Evolutionary conservation across 208 protist species (phyloP), one percentile per base, ranked within the genome.

Genomic region (Acanthamoeba lenticulata): DNA sequence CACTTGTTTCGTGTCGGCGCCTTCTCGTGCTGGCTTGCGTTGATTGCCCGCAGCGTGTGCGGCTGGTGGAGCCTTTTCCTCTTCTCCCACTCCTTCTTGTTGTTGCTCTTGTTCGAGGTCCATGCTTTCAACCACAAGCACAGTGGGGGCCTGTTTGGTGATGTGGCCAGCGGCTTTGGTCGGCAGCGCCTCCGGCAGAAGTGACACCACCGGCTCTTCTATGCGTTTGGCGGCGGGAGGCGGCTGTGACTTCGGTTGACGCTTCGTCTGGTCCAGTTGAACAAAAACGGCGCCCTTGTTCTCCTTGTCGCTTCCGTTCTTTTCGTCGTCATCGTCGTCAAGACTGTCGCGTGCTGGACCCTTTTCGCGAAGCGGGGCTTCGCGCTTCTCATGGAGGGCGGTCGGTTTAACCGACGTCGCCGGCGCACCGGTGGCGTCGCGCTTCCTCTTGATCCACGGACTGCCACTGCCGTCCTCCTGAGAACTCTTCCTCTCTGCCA

Each of bases 371-470:
- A n/a, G n/a, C n/a, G n/a, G n/a, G 27, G n/a, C 21, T 69, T 69
- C 29, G 24, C 60, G 36, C 36, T 42, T 17, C 29, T 15, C 32
- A 44, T 79, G 36, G 36, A 79, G 67, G 9, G 36, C 36, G 17
- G 38, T 45, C 21, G 67, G 67, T 36, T 79, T 79, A 5, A 45
- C 38, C 9, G 36, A 29, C 36, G 67, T 19, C 49, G 19, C 49
- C 49, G 49, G n/a, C n/a, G n/a, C n/a, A n/a, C n/a, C 77, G 2
- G 34, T 44, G 13, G 13, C 45, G 21, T 86, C 77, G 2, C 77
- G 77, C 44, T 86, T 86, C 77, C 77, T 6, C 77, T 57, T 55
- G 24, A 86, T 55, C 77, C 77, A 86, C n/a, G 77, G 77, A 27
- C 77, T 86, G 45, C 77, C n/a, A 27, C n/a, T 57, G 42, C 77